Base-by-base conservation (phyloP, 2,329 filamentous ascomycete species). In the Colletotrichum sp. region DNA sequence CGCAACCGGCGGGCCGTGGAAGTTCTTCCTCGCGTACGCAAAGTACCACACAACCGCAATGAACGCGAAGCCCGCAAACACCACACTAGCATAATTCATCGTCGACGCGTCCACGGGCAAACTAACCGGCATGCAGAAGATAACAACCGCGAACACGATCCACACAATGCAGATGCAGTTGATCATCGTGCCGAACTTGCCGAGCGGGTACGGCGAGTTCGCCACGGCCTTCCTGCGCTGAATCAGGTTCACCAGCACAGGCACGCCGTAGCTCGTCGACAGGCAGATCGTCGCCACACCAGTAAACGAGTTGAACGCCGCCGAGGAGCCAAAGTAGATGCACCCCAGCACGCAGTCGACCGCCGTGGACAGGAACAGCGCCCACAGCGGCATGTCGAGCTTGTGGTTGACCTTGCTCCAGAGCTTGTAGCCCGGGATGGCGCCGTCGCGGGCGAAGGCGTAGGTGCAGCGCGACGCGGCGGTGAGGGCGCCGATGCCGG, bases 281-380 rank as follows among this genome's bases (percentile, higher is more conserved):
- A 96, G 89, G 78, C 94, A 95, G 81, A 96, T 95, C 6, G 94
- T 96, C 2, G 94, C 94, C 1, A 95, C 94, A 32, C 94, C 94
- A 0, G 94, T 96, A 83, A 96, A 96, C 12, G 92, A 93, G 86
- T 93, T 94, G 86, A 96, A 96, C 0, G 94, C 94, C 0, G 94
- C 93, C 0, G 91, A 90, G 2, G 92, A 94, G 12, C 94, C 94
- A 78, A 96, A 95, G 85, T 95, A 96, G 83, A 96, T 95, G 78
- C 94, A 88, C 1, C 94, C 94, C 1, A 96, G 88, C 13, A 96
- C 85, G 78, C 92, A 94, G 82, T 94, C 92, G 59, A 96, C 91
- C 0, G 88, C 81, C 0, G 93, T 93, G 0, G 93, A 95, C 3
- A 96, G 87, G 5, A 92, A 85, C 8, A 96, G 88, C 2, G 92